A percentile compares a stretch with the other conserved stretches of the same genome.
Conservation (phyloP, 495 filamentous ascomycete genomes). For the Penicillium lividum region DNA sequence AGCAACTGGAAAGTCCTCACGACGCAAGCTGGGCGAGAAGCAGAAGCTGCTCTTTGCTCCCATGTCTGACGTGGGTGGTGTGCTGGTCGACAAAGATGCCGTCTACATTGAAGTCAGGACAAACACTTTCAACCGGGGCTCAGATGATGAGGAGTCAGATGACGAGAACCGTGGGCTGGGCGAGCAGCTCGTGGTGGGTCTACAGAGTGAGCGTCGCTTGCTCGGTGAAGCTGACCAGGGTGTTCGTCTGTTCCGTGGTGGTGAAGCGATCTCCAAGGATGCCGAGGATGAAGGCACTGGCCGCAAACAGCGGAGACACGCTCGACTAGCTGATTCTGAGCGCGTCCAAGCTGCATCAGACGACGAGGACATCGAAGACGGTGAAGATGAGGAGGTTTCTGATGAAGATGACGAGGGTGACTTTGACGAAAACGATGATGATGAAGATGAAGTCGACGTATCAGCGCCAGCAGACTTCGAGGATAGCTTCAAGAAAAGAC, state of each 20-base stretch:
- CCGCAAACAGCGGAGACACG: constrained; percentile 67
- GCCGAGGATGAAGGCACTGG: constrained; percentile 64
- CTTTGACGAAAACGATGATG: constrained; percentile 36
- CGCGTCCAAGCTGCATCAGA: constrained; percentile 64
- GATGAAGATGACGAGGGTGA: constrained; percentile 34
- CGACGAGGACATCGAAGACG: constrained; percentile 52
- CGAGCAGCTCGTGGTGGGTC: constrained; percentile 86
- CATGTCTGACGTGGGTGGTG: constrained; percentile 95
- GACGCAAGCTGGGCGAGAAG: constrained; percentile 84
- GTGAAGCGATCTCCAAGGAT: constrained; percentile 64
- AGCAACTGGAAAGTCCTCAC: constrained; percentile 71
- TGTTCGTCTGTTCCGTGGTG: constrained; percentile 79
- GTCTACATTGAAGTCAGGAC: constrained; percentile 78
- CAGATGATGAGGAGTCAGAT: constrained; percentile 51
- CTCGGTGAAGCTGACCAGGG: constrained; percentile 81
- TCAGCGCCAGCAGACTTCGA: constrained; percentile 46
- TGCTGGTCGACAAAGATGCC: constrained; percentile 78
- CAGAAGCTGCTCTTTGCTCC: constrained; percentile 94
- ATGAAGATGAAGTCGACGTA: constrained; percentile 42
- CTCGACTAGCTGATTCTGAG: constrained; percentile 59
- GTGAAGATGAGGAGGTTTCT: constrained; percentile 31
- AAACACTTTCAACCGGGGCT: constrained; percentile 73
- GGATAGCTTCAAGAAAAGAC: constrained; percentile 44
- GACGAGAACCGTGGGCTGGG: constrained; percentile 77
- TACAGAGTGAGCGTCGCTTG: constrained; percentile 79